phyloP scores from a whole-genome alignment of 345 rosid genomes.

The Fremontodendron californicum region DNA sequence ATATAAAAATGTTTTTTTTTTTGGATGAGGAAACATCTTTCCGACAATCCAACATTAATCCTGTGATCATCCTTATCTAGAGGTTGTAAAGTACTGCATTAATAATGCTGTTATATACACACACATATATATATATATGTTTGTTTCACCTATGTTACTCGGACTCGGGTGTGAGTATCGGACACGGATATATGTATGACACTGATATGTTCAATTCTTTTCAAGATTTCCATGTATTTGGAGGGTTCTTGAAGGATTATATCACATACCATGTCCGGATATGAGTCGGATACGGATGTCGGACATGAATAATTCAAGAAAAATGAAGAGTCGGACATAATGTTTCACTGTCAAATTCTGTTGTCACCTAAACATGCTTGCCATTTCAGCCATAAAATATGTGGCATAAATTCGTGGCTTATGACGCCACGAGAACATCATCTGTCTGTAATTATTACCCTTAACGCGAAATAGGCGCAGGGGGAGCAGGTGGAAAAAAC shows the following conservation, averaged over 20 bases:
- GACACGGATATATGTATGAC: too few relatives aligned
- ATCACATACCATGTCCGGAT: too few relatives aligned
- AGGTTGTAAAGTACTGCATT: too few relatives aligned
- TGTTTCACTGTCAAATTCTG: neutral
- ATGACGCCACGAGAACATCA: neutral
- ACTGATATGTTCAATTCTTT: too few relatives aligned
- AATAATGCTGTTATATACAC: too few relatives aligned
- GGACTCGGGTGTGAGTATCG: too few relatives aligned
- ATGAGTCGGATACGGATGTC: too few relatives aligned
- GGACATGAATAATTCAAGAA: too few relatives aligned
- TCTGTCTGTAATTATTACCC: neutral
- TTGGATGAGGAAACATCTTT: neutral
- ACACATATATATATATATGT: too few relatives aligned
- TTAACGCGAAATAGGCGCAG: neutral
- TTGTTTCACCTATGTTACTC: too few relatives aligned
- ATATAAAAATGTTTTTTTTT: neutral
- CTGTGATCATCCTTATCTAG: neutral
- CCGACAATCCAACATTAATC: neutral
- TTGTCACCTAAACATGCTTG: neutral
- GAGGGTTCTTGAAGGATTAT: too few relatives aligned
- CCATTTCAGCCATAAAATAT: neutral
- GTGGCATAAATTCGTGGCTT: neutral
- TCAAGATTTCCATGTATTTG: too few relatives aligned
- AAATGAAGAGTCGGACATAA: neutral
- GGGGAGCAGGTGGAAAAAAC: slow-evolving; percentile 4